Percentiles rank a stretch among this genome's conserved stretches.
Evolutionary conservation across 108 stramenopile genomes (phyloP).

Genomic region (Nannochloropsis oceanica): DNA sequence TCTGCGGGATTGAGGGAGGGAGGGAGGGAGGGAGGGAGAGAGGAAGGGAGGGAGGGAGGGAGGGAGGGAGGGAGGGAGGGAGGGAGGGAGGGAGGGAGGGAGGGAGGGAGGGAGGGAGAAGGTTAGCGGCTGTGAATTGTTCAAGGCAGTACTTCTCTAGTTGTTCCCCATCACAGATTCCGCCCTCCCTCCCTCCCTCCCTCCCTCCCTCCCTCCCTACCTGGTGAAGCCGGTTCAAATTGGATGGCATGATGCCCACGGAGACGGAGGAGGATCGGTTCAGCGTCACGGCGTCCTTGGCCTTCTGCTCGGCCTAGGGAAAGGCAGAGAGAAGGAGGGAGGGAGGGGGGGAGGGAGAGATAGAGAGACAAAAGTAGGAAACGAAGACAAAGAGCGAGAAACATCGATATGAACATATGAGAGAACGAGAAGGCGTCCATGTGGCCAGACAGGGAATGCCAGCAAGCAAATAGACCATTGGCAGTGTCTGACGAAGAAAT

Average conservation of each 20-base stretch:
- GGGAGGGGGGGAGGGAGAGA: not conserved
- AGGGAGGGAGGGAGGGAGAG: too few relatives aligned
- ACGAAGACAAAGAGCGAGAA: too few relatives aligned
- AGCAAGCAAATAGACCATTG: too few relatives aligned
- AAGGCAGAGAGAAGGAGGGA: not conserved
- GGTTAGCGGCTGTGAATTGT: not conserved
- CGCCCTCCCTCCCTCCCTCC: not conserved
- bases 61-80: not conserved
- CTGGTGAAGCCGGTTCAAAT: not conserved
- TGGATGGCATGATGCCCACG: not conserved
- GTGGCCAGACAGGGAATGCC: too few relatives aligned
- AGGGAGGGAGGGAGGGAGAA: not conserved
- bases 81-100: not conserved
- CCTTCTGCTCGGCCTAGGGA: not conserved
- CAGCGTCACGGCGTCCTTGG: not conserved
- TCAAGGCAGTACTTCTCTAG: not conserved
- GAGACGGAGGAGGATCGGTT: not conserved
- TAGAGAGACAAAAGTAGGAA: not conserved
- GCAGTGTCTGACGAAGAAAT: too few relatives aligned
- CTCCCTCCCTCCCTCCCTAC: not conserved
- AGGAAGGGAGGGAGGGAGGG: not conserved
- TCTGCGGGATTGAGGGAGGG: too few relatives aligned
- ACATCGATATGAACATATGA: too few relatives aligned
- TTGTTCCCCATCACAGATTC: not conserved
- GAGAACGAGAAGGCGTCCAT: too few relatives aligned